Conservation (phyloP, 805 yeast genomes). For the Hanseniaspora taiwanica region DNA sequence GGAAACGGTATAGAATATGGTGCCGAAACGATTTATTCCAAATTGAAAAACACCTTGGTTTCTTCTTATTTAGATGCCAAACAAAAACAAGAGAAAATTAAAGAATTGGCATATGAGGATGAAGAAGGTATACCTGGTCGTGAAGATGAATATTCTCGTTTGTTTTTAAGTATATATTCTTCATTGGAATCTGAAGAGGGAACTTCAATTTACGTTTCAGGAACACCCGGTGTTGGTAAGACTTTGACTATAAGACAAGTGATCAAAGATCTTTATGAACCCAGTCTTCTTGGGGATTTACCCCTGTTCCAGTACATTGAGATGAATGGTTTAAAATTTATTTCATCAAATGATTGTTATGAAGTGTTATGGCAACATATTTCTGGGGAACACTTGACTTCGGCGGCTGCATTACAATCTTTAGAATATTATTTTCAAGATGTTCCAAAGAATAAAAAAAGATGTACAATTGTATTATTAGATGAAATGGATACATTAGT, state of each 20-base stretch:
- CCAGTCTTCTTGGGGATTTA: conserved; percentile 27
- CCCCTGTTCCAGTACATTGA: conserved; percentile 61
- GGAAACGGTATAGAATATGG: conserved; percentile 5
- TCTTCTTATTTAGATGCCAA: conserved; percentile 32
- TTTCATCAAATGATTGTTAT: conserved; percentile 70
- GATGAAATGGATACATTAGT: conserved; percentile 93
- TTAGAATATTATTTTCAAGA: conserved; percentile 59
- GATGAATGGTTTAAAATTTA: conserved; percentile 79
- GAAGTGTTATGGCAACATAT: conserved; percentile 71
- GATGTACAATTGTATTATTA: conserved; percentile 56
- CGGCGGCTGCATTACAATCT: conserved; percentile 50
- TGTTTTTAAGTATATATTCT: conserved; percentile 55
- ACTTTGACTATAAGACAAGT: conserved; percentile 89
- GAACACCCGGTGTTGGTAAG: conserved; percentile 97
- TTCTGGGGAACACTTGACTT: conserved; percentile 42
- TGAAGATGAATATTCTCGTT: conserved; percentile 63
- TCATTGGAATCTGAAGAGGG: conserved; percentile 65
- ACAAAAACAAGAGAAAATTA: conserved; percentile 17
- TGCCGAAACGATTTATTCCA: conserved; percentile 23
- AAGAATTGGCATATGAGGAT: conserved; percentile 7
- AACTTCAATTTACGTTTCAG: conserved; percentile 79
- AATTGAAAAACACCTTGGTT: conserved; percentile 23
- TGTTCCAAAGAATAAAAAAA: conserved; percentile 21
- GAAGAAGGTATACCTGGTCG: conserved; percentile 65
- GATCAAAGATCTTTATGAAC: conserved; percentile 45